These are phyloP conservation scores for Penicillium maclennaniae DNA, from an alignment of 495 filamentous ascomycete species.

Conservation along the genomic window DNA sequence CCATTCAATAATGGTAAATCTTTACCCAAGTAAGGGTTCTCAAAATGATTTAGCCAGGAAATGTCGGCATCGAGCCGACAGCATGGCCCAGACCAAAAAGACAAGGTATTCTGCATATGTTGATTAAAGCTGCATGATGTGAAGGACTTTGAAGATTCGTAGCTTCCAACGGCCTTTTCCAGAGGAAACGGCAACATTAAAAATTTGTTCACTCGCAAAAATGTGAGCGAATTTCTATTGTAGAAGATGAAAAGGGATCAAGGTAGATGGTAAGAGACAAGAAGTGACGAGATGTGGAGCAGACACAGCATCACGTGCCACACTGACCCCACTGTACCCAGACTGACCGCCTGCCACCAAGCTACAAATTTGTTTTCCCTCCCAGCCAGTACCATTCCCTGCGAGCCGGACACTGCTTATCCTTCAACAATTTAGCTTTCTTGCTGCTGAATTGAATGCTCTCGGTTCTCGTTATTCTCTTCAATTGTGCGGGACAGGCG, in stretches of 20 bases:
- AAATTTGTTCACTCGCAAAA: too few relatives aligned
- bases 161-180: conserved; percentile 32
- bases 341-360: conserved; percentile 11
- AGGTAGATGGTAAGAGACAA: neutral
- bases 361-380: conserved; percentile 19
- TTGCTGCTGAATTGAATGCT: conserved; percentile 12
- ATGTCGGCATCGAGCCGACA: neutral
- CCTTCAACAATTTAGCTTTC: neutral
- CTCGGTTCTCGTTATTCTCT: neutral
- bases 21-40: neutral
- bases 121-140: conserved; percentile 34
- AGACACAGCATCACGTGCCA: conserved; percentile 12
- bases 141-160: conserved; percentile 27
- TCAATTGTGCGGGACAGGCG: conserved; percentile 18
- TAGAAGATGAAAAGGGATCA: too few relatives aligned
- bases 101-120: conserved; percentile 40
- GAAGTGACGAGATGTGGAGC: neutral
- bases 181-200: neutral
- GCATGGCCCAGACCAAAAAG: conserved; percentile 37
- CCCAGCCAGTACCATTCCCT: neutral
- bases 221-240: too few relatives aligned
- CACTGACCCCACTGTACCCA: neutral
- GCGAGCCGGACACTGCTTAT: neutral
- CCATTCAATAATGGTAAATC: conserved; percentile 3
- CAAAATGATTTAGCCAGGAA: neutral